Evolutionary conservation across 306 rosid genomes (phyloP).

Genomic region (Cucurbita pepo): DNA sequence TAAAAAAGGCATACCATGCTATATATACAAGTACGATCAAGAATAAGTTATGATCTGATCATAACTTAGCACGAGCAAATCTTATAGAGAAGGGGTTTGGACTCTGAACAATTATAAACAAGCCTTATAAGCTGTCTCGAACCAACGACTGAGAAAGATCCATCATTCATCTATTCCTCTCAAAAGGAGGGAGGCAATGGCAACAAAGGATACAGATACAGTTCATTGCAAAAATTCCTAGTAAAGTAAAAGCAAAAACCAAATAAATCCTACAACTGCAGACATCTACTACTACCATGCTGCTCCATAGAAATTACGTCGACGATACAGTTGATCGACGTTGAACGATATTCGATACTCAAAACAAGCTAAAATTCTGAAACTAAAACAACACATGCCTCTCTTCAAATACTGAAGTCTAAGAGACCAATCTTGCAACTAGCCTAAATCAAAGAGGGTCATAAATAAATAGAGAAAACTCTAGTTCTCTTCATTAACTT

Average conservation of each 20-base stretch:
- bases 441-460: neutral
- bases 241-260: neutral
- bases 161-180: neutral
- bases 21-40: too few species aligned
- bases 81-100: too few species aligned
- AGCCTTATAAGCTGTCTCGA: neutral
- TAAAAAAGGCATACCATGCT: too few species aligned
- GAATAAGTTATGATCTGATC: too few species aligned
- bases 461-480: neutral
- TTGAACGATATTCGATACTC: neutral
- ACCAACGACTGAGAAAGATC: neutral
- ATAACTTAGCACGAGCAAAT: too few species aligned
- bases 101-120: neutral
- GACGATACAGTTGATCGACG: neutral
- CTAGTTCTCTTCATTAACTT: conserved; percentile 29
- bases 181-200: neutral
- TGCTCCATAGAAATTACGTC: neutral
- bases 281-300: neutral
- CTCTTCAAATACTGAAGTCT: conserved; percentile 3
- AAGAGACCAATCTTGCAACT: neutral
- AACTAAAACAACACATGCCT: neutral
- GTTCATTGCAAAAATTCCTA: neutral
- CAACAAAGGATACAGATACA: neutral
- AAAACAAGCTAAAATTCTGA: neutral
- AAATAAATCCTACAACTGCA: neutral